Percentiles rank a stretch among this genome's conserved stretches.
phyloP scores from a whole-genome alignment of 208 protist species.

The Wallacemonas collosoma region DNA sequence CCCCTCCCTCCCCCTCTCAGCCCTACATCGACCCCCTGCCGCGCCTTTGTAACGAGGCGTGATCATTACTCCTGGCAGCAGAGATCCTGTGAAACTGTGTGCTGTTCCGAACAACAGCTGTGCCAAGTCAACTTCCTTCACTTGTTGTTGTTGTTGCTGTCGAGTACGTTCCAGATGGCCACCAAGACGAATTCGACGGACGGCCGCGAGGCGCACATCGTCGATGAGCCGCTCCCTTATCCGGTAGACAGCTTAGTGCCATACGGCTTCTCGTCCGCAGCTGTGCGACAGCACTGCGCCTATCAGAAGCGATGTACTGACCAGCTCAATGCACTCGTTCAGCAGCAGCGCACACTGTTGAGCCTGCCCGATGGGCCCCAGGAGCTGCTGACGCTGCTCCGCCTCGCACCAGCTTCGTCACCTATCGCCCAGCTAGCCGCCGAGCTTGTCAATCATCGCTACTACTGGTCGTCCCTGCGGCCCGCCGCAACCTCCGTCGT shows the following conservation, averaged over 20 bases:
- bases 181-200: too few relatives aligned
- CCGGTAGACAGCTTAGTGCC: slow-evolving; percentile 8
- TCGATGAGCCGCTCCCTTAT: background rate
- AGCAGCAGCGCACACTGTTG: slow-evolving; percentile 6
- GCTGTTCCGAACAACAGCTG: too few relatives aligned
- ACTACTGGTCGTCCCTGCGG: slow-evolving; percentile 16
- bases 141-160: too few relatives aligned
- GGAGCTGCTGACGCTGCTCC: slow-evolving; percentile 1
- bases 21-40: too few relatives aligned
- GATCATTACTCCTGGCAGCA: too few relatives aligned
- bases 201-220: background rate
- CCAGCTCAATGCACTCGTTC: slow-evolving; percentile 3
- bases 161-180: too few relatives aligned
- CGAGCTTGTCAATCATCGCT: slow-evolving; percentile 15
- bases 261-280: slow-evolving; percentile 15
- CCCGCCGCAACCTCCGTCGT: background rate
- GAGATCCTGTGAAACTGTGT: too few relatives aligned
- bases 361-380: background rate
- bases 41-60: too few relatives aligned
- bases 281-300: slow-evolving; percentile 5
- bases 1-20: too few relatives aligned
- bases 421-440: slow-evolving; percentile 3
- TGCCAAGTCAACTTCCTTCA: too few relatives aligned
- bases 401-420: background rate
- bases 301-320: slow-evolving; percentile 8